Percentiles rank a stretch among this genome's conserved stretches.
Evolutionary conservation across 2,329 filamentous ascomycete genomes (phyloP).

Genomic region (Meredithiella fracta): DNA sequence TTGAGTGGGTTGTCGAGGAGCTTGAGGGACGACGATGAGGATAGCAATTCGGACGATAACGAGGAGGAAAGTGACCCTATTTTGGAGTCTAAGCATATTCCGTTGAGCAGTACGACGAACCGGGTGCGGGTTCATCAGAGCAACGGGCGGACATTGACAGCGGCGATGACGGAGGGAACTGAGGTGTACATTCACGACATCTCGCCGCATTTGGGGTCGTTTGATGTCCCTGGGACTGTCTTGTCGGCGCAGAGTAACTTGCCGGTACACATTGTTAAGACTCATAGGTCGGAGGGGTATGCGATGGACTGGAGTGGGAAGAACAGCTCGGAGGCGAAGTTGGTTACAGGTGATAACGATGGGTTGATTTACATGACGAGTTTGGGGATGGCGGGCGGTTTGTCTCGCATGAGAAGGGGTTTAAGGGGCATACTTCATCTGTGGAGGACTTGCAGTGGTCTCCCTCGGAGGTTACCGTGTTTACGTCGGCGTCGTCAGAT

Average conservation of each 20-base stretch:
- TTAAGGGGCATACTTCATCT: slow-evolving; percentile 67
- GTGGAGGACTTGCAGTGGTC: slow-evolving; percentile 97
- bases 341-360: slow-evolving; percentile 81
- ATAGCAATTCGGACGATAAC: slow-evolving; percentile 47
- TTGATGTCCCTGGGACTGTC: slow-evolving; percentile 72
- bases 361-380: slow-evolving; percentile 82
- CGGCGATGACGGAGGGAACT: slow-evolving; percentile 80
- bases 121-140: slow-evolving; percentile 78
- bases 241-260: slow-evolving; percentile 75
- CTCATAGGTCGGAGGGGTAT: slow-evolving; percentile 89
- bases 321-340: slow-evolving; percentile 43
- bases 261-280: slow-evolving; percentile 69
- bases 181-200: slow-evolving; percentile 89
- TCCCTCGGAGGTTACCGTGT: slow-evolving; percentile 80
- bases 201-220: slow-evolving; percentile 71
- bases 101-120: slow-evolving; percentile 76
- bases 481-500: slow-evolving; percentile 84
- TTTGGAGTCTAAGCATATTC: slow-evolving; percentile 80
- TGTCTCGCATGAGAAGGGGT: slow-evolving; percentile 69
- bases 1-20: slow-evolving; percentile 81
- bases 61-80: slow-evolving; percentile 74
- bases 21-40: slow-evolving; percentile 51
- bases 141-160: slow-evolving; percentile 65
- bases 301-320: slow-evolving; percentile 91
- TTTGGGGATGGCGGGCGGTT: slow-evolving; percentile 73